Percentiles rank a stretch among this genome's conserved stretches.
Conservation (phyloP, 345 rosid species). For the Eucalyptus tenuipes region DNA sequence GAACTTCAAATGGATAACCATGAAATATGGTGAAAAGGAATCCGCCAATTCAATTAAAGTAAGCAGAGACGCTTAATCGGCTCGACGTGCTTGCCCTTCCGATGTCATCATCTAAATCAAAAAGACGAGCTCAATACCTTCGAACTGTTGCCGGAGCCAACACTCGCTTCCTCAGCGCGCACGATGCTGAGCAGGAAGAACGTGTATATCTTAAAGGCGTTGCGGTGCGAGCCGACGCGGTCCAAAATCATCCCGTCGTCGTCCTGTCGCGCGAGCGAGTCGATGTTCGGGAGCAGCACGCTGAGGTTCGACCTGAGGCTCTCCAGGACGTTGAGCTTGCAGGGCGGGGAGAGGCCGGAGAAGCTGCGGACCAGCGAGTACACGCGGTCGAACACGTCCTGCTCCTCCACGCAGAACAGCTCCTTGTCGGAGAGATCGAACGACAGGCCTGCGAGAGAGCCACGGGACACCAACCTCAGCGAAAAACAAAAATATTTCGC, state of each 20-base stretch:
- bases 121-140: constrained; percentile 30
- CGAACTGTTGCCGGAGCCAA: constrained; percentile 19
- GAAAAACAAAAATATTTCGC: too few relatives aligned
- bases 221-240: constrained; percentile 60
- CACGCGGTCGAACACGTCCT: constrained; percentile 74
- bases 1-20: not conserved
- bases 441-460: constrained; percentile 45
- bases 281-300: constrained; percentile 91
- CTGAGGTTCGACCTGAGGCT: constrained; percentile 82
- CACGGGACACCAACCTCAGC: not conserved
- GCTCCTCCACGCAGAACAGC: constrained; percentile 83
- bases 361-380: constrained; percentile 56
- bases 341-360: constrained; percentile 33
- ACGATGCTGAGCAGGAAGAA: constrained; percentile 67
- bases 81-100: not conserved
- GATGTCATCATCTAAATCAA: not conserved
- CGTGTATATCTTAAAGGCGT: constrained; percentile 85
- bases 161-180: constrained; percentile 40
- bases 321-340: constrained; percentile 63
- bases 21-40: not conserved
- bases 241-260: constrained; percentile 36
- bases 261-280: constrained; percentile 63
- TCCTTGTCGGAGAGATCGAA: constrained; percentile 95
- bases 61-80: not conserved
- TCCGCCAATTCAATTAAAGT: not conserved